Percentiles rank a stretch among this genome's conserved stretches.
Evolutionary conservation across 2,329 filamentous ascomycete genomes (phyloP).

Genomic region (Trichoderma atrobrunneum): DNA sequence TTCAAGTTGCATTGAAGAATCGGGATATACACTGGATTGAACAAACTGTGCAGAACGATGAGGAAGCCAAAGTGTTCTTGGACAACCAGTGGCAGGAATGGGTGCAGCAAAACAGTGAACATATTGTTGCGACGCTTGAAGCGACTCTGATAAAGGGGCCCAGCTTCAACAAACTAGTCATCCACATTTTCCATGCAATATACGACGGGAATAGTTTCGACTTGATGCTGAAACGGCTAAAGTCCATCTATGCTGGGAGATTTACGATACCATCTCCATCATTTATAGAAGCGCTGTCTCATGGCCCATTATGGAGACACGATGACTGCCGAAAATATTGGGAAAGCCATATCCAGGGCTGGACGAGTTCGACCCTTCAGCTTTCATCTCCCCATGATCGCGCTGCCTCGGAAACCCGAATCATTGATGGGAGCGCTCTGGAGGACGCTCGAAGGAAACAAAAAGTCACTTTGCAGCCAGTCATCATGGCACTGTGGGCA

Average conservation of each 20-base stretch:
- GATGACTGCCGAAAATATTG: conserved; percentile 59
- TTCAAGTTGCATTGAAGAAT: conserved; percentile 64
- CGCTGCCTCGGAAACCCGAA: conserved; percentile 21
- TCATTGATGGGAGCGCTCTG: conserved; percentile 43
- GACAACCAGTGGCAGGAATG: conserved; percentile 45
- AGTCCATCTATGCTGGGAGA: conserved; percentile 24
- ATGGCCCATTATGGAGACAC: conserved; percentile 62
- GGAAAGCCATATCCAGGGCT: conserved; percentile 51
- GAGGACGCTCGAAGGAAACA: conserved; percentile 55
- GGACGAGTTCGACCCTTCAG: conserved; percentile 23
- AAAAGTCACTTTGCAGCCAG: conserved; percentile 72
- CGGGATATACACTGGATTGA: conserved; percentile 44
- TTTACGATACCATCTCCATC: conserved; percentile 40
- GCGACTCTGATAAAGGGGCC: conserved; percentile 40
- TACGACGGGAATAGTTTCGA: conserved; percentile 82
- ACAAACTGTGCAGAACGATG: conserved; percentile 27
- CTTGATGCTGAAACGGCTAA: conserved; percentile 61
- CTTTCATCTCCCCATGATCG: conserved; percentile 15
- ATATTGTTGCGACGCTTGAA: conserved; percentile 52
- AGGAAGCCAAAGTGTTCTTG: conserved; percentile 35
- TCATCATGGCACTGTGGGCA: conserved; percentile 74
- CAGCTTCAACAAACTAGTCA: conserved; percentile 42
- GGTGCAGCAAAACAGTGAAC: conserved; percentile 49
- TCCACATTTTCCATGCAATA: conserved; percentile 79
- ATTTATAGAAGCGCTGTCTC: conserved; percentile 65